Evolutionary conservation across 2,329 filamentous ascomycete genomes (phyloP).

Genomic region (Teratosphaeria gauchensis): DNA sequence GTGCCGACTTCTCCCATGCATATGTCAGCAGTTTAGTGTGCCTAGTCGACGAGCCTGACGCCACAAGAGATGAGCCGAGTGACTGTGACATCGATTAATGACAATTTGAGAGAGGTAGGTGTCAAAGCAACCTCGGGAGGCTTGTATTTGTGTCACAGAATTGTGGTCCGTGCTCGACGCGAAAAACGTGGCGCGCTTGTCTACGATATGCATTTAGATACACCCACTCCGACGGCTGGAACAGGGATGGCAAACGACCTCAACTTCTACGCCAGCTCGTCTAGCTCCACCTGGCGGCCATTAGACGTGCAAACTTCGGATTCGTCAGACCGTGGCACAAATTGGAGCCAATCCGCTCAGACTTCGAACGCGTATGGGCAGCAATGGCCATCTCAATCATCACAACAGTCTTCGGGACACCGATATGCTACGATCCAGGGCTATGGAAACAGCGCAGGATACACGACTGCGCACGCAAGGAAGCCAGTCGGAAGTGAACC

Average conservation of each 20-base stretch:
- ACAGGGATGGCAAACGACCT: background rate
- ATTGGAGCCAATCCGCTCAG: background rate
- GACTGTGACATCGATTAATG: too few species aligned
- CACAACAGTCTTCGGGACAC: background rate
- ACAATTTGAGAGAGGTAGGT: too few species aligned
- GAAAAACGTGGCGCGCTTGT: background rate
- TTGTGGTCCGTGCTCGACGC: too few species aligned
- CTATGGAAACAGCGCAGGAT: background rate
- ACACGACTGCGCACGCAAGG: background rate
- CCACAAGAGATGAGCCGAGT: too few species aligned
- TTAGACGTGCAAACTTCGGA: background rate
- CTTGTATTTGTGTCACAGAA: too few species aligned
- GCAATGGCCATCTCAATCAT: background rate
- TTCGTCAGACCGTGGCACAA: background rate
- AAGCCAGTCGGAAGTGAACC: background rate
- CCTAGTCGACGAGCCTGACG: too few species aligned
- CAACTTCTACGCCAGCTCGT: background rate
- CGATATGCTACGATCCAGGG: background rate
- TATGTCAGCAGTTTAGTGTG: too few species aligned
- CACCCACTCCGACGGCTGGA: background rate
- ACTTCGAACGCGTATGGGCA: background rate
- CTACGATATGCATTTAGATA: background rate
- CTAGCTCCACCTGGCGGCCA: background rate
- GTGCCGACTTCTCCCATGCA: too few species aligned
- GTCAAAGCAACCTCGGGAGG: too few species aligned